Percentiles rank a stretch among this genome's conserved stretches.
Evolutionary conservation across 176 grass and related monocot genomes (phyloP).

Genomic region (Tillandsia leiboldiana): DNA sequence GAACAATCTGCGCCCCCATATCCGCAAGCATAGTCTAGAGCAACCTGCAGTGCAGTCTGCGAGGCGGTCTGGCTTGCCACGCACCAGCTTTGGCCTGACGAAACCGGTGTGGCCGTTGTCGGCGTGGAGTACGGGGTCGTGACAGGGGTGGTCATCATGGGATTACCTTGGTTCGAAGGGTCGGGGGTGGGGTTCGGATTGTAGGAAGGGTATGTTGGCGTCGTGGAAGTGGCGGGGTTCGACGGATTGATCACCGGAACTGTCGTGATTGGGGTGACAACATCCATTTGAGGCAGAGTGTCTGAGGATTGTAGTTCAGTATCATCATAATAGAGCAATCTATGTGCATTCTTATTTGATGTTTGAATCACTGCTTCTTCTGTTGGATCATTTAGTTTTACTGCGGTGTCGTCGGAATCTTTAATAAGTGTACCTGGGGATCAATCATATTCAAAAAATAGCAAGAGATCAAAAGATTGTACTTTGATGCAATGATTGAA

Average conservation of each 20-base stretch:
- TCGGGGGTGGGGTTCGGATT: conserved; percentile 3
- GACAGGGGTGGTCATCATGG: conserved; percentile 1
- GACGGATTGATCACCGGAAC: conserved; percentile 40
- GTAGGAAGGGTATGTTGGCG: conserved; percentile 3
- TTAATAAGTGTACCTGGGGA: conserved; percentile 11
- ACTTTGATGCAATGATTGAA: no score
- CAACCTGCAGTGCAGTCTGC: conserved; percentile 55
- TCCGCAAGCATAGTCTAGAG: conserved; percentile 73
- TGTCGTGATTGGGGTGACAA: conserved; percentile 46
- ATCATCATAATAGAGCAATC: background rate
- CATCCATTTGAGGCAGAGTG: conserved; percentile 32
- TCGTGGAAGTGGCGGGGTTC: conserved; percentile 8
- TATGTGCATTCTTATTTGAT: conserved; percentile 9
- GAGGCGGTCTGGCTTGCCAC: conserved; percentile 50
- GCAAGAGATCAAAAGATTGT: no score
- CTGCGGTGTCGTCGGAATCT: conserved; percentile 2
- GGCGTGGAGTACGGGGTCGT: conserved; percentile 23
- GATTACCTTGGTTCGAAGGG: conserved; percentile 11
- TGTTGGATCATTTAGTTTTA: background rate
- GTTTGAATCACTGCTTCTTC: background rate
- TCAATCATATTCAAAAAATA: background rate
- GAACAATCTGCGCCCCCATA: conserved; percentile 65
- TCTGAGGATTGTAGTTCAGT: conserved; percentile 1
- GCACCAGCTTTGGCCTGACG: conserved; percentile 57
- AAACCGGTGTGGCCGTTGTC: conserved; percentile 18